phyloP scores from a whole-genome alignment of 169 alveolate genomes.

The Perkinsus olseni region DNA sequence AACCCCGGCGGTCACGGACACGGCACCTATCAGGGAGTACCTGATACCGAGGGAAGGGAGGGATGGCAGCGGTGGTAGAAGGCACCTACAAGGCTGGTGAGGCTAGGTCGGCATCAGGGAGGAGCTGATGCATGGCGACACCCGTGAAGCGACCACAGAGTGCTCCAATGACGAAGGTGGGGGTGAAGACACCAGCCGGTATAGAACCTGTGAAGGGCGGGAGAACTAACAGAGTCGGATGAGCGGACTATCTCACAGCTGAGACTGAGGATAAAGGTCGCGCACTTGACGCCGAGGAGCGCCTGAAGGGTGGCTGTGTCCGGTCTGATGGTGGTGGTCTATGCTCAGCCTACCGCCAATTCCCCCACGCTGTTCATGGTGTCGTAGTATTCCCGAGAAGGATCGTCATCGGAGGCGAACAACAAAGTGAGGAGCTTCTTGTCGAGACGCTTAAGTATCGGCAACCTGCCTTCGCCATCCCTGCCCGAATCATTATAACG shows the following conservation, averaged over 20 bases:
- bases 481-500: not conserved
- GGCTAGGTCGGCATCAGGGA: not conserved
- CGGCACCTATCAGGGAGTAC: constrained; percentile 65
- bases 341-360: not conserved
- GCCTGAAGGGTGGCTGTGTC: not conserved
- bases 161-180: constrained; percentile 56
- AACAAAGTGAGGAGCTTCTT: not conserved
- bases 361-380: not conserved
- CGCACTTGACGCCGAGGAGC: not conserved
- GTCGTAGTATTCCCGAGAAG: not conserved
- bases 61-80: not conserved
- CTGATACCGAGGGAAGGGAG: not conserved
- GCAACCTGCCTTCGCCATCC: not conserved
- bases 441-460: not conserved
- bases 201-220: constrained; percentile 30
- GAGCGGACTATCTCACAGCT: not conserved
- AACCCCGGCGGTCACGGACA: constrained; percentile 52
- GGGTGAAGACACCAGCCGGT: constrained; percentile 61
- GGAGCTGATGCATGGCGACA: not conserved
- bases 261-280: not conserved
- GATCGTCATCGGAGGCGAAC: not conserved
- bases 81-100: not conserved
- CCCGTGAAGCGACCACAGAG: constrained; percentile 60
- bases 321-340: not conserved
- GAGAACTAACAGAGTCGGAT: not conserved